These are phyloP conservation scores for Didymella exigua DNA, from an alignment of 2,329 filamentous ascomycete genomes.

Conservation along the genomic window DNA sequence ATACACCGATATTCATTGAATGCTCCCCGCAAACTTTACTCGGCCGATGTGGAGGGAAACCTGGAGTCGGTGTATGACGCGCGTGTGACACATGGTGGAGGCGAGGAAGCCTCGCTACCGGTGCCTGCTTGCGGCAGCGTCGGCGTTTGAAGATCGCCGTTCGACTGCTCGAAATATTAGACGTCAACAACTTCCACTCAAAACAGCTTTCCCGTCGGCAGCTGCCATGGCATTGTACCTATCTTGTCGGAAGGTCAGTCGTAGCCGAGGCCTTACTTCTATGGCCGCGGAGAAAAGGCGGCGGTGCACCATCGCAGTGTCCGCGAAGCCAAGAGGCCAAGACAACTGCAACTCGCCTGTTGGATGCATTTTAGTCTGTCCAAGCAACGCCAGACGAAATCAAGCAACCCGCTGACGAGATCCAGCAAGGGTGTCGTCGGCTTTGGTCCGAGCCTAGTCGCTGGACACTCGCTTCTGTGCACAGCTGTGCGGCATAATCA, in stretches of 20 bases:
- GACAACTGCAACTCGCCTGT: background rate
- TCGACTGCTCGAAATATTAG: background rate
- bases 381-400: conserved; percentile 13
- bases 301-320: background rate
- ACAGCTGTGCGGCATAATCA: conserved; percentile 8
- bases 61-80: conserved; percentile 32
- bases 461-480: conserved; percentile 9
- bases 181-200: background rate
- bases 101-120: conserved; percentile 1
- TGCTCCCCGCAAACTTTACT: background rate
- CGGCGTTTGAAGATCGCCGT: conserved; percentile 11
- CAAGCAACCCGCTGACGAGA: conserved; percentile 7
- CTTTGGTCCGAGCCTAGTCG: conserved; percentile 8
- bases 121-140: conserved; percentile 4
- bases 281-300: background rate
- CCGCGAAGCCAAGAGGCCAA: conserved; percentile 9
- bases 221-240: background rate
- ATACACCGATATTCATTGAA: background rate
- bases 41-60: conserved; percentile 11
- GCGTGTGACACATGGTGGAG: conserved; percentile 22
- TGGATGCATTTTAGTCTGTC: background rate
- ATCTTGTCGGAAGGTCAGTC: background rate
- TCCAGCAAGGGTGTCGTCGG: background rate
- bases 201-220: background rate
- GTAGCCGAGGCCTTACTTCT: background rate